Evolutionary conservation across 768 basidiomycete genomes (phyloP), one percentile per base, ranked within the genome.

Genomic region (Filobasidium floriforme): DNA sequence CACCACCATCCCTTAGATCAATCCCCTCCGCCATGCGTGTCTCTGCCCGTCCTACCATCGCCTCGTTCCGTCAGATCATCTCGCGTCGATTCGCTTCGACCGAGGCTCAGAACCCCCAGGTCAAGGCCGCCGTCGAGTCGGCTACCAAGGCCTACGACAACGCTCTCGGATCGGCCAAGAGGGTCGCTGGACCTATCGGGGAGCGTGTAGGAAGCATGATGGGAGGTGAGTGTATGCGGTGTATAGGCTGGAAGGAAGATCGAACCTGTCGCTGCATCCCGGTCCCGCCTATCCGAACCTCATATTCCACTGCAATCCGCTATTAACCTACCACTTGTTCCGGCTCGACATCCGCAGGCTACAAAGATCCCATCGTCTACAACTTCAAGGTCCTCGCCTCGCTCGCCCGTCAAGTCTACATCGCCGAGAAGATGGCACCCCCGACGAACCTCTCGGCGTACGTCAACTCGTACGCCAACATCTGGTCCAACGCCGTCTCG

Each of bases 101-200:
- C 64, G 62, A 60, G 41, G 59, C 73, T 37, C 61, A 62, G 52
- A 75, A 73, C 69, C 75, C 72, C n/a, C 70, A 75, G 54, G 77
- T 76, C 59, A 73, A 76, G 67, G 72, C 75, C 55, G 75, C 73
- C 9, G 66, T 75, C 41, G 75, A 77, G 63, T 65, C 62, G 22
- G 78, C 76, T 40, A 59, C 68, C 28, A 77, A 75, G 66, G 73
- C 72, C 26, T 74, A 73, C 62, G 59, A 69, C 29, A 66, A 67
- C 32, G 66, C 71, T 32, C 61, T 72, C 40, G 73, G 70, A 18
- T 73, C 72, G 24, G 73, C 73, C 52, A 74, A 75, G 73, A 62
- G 72, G 49, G 72, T 76, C 24, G 75, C 76, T 54, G 79, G 79
- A 59, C 79, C 79, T 10, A 67, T 78, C 18, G 77, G 77, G 22